Evolutionary conservation across 768 basidiomycete species (phyloP).

Genomic region (Gelatoporia subvermispora): DNA sequence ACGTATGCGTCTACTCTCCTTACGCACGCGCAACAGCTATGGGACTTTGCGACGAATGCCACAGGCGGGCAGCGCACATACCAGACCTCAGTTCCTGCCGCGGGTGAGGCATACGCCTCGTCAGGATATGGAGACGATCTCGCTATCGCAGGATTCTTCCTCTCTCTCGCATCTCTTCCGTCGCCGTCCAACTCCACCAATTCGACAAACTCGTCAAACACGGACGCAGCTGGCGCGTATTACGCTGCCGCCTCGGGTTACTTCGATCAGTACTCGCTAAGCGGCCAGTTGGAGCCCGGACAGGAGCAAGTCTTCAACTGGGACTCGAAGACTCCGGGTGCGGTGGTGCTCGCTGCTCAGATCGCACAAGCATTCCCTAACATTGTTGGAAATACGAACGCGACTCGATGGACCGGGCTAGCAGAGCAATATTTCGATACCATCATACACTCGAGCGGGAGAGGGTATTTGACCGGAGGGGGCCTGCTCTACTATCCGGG

Average conservation of each 20-base stretch:
- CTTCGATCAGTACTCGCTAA: constrained; percentile 54
- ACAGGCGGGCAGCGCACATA: constrained; percentile 57
- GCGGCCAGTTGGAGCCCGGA: constrained; percentile 21
- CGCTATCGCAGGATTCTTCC: constrained; percentile 68
- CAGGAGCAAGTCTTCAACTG: constrained; percentile 74
- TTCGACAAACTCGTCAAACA: constrained; percentile 48
- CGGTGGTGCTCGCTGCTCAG: constrained; percentile 73
- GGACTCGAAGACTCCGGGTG: constrained; percentile 78
- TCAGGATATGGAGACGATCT: constrained; percentile 72
- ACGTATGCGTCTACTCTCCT: constrained; percentile 70
- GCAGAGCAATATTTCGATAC: constrained; percentile 75
- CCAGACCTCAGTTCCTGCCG: constrained; percentile 64
- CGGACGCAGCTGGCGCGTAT: constrained; percentile 38
- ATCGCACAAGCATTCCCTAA: constrained; percentile 53
- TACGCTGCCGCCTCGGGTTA: constrained; percentile 39
- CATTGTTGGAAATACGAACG: constrained; percentile 44
- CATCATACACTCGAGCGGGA: constrained; percentile 54
- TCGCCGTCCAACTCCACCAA: background rate
- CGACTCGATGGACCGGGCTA: constrained; percentile 59
- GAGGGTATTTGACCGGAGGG: constrained; percentile 63
- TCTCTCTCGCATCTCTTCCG: constrained; percentile 54
- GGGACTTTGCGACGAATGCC: constrained; percentile 69
- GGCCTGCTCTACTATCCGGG: constrained; percentile 80
- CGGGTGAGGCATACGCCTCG: constrained; percentile 63
- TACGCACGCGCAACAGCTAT: constrained; percentile 70